Conservation (phyloP, 192 early-diverging fungal genomes). For the Linnemannia zychae region DNA sequence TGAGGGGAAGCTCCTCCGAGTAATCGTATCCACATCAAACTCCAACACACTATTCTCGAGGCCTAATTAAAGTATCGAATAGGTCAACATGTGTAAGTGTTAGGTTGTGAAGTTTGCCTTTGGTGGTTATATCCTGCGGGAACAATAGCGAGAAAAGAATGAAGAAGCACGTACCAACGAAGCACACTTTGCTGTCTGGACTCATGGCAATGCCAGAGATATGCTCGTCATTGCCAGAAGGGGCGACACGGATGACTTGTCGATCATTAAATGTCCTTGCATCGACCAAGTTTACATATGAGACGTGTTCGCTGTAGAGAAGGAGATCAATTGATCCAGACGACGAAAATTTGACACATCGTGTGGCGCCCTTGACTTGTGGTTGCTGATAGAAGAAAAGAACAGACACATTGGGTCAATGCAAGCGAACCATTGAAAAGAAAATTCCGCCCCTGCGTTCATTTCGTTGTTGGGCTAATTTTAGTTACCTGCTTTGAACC, state of each 20-base stretch:
- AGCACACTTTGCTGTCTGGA: constrained; percentile 85
- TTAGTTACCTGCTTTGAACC: constrained; percentile 73
- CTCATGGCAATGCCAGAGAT: constrained; percentile 90
- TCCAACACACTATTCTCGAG: constrained; percentile 88
- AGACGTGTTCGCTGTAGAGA: constrained; percentile 86
- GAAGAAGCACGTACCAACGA: constrained; percentile 81
- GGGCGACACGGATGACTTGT: constrained; percentile 85
- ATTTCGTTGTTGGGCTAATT: not conserved
- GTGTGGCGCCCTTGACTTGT: constrained; percentile 76
- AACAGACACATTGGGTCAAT: not conserved
- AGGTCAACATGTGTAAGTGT: not conserved
- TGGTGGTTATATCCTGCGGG: not conserved
- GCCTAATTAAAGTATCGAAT: constrained; percentile 58
- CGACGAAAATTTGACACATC: constrained; percentile 95
- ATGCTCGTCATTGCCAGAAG: constrained; percentile 75
- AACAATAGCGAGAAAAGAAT: not conserved
- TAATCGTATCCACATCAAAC: constrained; percentile 84
- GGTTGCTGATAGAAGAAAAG: constrained; percentile 58
- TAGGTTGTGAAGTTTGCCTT: not conserved
- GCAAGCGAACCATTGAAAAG: not conserved
- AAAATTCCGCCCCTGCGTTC: not conserved
- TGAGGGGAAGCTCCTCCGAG: constrained; percentile 83
- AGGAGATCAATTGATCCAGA: constrained; percentile 91
- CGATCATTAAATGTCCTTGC: constrained; percentile 87
- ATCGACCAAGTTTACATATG: constrained; percentile 92